A percentile compares a stretch with the other conserved stretches of the same genome.
phyloP scores from a whole-genome alignment of 148 eudicot species.

The Cornus suecica region DNA sequence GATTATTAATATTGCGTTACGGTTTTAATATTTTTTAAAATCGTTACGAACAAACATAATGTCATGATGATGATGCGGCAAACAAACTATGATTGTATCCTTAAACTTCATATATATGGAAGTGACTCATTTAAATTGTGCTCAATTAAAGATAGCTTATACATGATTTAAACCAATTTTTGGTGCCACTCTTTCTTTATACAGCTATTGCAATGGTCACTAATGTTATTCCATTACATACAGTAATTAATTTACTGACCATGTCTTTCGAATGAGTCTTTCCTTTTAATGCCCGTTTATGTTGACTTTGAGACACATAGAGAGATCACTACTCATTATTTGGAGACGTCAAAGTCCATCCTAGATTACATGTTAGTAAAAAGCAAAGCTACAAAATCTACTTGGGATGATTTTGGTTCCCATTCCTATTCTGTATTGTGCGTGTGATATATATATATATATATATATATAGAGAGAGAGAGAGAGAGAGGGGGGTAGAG shows the following conservation, averaged over 20 bases:
- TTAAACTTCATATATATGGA: no score
- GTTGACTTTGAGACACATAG: conserved; percentile 24
- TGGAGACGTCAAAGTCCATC: conserved; percentile 24
- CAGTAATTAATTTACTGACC: no score
- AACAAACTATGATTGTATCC: no score
- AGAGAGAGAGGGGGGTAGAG: background rate
- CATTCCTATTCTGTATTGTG: background rate
- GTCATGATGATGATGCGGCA: no score
- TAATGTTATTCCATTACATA: background rate
- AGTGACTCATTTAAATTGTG: no score
- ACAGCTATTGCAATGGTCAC: background rate
- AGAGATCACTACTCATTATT: conserved; percentile 16
- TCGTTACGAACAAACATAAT: no score
- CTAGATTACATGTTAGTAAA: conserved; percentile 33
- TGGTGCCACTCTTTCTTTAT: background rate
- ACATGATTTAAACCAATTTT: background rate
- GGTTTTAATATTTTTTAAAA: no score
- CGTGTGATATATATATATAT: no score
- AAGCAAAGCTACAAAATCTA: conserved; percentile 39
- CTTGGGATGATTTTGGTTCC: conserved; percentile 27
- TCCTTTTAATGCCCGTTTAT: background rate
- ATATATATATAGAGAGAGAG: background rate
- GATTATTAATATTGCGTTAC: no score
- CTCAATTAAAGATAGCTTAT: no score
- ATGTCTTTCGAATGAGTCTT: background rate